Percentiles rank a stretch among this genome's conserved stretches.
These are phyloP conservation scores for Globisporangium echinulatum DNA, from an alignment of 352 stramenopile genomes.

Conservation along the genomic window DNA sequence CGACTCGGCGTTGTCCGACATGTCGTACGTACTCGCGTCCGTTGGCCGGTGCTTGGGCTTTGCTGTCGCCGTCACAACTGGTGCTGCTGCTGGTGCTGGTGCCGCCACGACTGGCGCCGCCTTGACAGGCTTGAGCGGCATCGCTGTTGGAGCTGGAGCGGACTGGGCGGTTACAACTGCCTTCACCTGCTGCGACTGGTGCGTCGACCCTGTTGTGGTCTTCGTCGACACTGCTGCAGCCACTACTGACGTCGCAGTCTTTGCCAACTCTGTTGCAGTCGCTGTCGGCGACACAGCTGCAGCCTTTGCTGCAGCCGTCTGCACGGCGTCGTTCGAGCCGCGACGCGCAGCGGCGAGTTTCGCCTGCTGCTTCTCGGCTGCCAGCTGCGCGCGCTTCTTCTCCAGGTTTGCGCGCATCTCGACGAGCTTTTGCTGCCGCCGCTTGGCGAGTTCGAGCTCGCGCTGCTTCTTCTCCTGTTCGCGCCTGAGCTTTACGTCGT, in stretches of 20 bases:
- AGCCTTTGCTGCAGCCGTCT: not conserved
- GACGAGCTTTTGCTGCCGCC: constrained; percentile 52
- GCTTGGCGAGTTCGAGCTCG: constrained; percentile 54
- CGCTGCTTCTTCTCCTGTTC: constrained; percentile 68
- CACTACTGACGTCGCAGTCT: no score
- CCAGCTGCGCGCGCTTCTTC: constrained; percentile 57
- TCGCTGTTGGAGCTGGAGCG: not conserved
- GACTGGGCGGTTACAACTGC: no score
- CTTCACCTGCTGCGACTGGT: no score
- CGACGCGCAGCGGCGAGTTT: constrained; percentile 15
- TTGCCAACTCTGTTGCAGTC: not conserved
- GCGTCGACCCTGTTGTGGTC: no score
- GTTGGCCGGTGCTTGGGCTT: constrained; percentile 17
- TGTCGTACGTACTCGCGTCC: constrained; percentile 48
- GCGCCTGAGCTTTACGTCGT: constrained; percentile 32
- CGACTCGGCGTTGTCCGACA: constrained; percentile 77
- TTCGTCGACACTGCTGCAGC: no score
- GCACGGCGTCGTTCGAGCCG: constrained; percentile 1
- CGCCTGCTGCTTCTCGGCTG: constrained; percentile 27
- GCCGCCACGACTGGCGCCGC: no score
- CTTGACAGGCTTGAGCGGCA: not conserved
- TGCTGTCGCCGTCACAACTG: not conserved
- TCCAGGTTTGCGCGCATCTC: constrained; percentile 63
- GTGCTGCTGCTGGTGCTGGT: not conserved
- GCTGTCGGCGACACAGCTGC: no score